Percentiles rank a stretch among this genome's conserved stretches.
Conservation (phyloP, 2,329 filamentous ascomycete genomes). For the Diaporthe vexans region DNA sequence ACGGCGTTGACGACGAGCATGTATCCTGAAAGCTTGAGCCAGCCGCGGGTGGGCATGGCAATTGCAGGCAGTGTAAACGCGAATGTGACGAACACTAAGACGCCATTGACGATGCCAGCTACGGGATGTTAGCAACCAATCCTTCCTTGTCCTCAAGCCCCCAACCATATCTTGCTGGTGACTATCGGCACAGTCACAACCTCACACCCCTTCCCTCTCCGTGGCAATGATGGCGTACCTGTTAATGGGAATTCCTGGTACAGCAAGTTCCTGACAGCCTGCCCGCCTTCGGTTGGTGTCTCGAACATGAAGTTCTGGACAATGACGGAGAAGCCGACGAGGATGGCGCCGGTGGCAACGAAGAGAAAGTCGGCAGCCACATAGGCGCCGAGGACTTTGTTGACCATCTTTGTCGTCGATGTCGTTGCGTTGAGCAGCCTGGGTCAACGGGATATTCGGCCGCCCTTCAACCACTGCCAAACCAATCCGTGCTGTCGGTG, state of each 20-base stretch:
- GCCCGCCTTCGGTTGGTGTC: conserved; percentile 58
- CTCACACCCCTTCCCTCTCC: background rate
- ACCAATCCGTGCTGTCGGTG: conserved; percentile 34
- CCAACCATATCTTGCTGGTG: background rate
- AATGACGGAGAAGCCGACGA: conserved; percentile 69
- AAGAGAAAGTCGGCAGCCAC: conserved; percentile 65
- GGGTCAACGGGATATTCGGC: conserved; percentile 42
- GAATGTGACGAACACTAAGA: conserved; percentile 80
- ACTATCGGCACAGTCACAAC: background rate
- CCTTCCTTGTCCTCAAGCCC: background rate
- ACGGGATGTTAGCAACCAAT: conserved; percentile 23
- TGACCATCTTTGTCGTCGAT: conserved; percentile 59
- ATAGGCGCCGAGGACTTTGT: conserved; percentile 67
- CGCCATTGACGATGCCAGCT: conserved; percentile 80
- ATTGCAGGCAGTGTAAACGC: conserved; percentile 79
- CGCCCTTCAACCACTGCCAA: conserved; percentile 42
- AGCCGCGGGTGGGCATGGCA: conserved; percentile 74
- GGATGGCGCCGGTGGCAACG: conserved; percentile 65
- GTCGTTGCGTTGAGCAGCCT: conserved; percentile 44
- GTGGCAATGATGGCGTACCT: conserved; percentile 48
- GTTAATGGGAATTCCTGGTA: conserved; percentile 68
- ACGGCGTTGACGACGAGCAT: conserved; percentile 72
- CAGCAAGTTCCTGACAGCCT: conserved; percentile 65
- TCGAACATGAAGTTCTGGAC: conserved; percentile 62
- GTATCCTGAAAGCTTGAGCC: conserved; percentile 79